Evolutionary conservation across 371 early-diverging fungal species (phyloP), one percentile per base, ranked within the genome.

Genomic region (Lichtheimia ramosa): DNA sequence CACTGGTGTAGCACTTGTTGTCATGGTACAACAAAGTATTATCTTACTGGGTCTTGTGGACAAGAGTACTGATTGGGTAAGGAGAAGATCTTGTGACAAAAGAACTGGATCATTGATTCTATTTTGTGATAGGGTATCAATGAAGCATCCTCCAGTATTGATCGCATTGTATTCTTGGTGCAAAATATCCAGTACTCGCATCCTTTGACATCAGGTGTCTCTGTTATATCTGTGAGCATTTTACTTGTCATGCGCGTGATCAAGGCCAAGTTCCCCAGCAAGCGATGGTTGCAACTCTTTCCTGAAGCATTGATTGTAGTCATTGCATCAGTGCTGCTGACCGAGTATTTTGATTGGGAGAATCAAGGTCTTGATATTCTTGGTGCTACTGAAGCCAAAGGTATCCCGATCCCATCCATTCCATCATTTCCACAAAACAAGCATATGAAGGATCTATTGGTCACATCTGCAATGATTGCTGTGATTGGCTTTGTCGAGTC

Each of bases 401-500:
- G 86, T 15, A 71, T 92, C 28, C 87, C 86, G 18, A 59, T 69
- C 43, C 84, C 90, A 5, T 80, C 86, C 1, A 67, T 89, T 24
- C 88, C 89, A 3, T 50, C 71, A 7, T 68, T 87, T 14, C 87
- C 89, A 12, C 64, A 71, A 3, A 63, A 79, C 27, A 74, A 82
- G 8, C 82, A 87, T 51, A 61, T 93, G 76, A 83, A 88, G 65
- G 88, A 85, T 63, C 42, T 80, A 34, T 51, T 77, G 23, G 63
- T 80, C 24, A 80, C 75, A 0, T 61, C 94, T 7, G 87, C 92
- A 42, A 80, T 94, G 56, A 93, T 96, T 61, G 84, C 95, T 18
- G 83, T 94, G 61, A 92, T 96, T 68, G 98, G 97, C 0, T 96
- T 96, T 72, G 95, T 98, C 12, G 96, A 96, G 72, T 89, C 92